Evolutionary conservation across 192 early-diverging fungal genomes (phyloP), one percentile per base, ranked within the genome.

Genomic region (Mortierella alpina): DNA sequence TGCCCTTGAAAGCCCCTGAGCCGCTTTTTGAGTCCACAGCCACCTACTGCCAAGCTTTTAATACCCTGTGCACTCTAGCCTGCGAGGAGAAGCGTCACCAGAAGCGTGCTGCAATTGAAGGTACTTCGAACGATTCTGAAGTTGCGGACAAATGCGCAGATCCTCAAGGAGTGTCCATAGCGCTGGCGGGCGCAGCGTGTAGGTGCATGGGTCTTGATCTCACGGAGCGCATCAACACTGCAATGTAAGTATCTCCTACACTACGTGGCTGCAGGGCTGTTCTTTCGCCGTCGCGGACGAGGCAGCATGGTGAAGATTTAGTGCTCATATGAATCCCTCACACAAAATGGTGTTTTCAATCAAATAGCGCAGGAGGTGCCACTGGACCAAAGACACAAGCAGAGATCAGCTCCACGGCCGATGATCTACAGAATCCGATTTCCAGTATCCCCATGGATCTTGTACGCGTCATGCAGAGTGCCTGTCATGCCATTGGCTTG

Each of bases 141-240:
- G 40, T 10, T 20, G 11, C 58, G 40, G 17, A 7, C 44, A 23
- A 14, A 7, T 68, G 55, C 45, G 45, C 56, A 13, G 22, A 68
- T 31, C 14, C 56, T 2, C 8, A 57, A 5, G 56, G 49, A 14
- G 52, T 7, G 31, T 52, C 59, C 0, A 53, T 71, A 4, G n/a
- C 45, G 12, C n/a, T 31, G 0, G 69, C 69, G 15, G n/a, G 14
- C 8, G 69, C 69, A 12, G 7, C 41, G 4, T 63, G 69, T 23
- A 12, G 46, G 20, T 71, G 69, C 41, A 51, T 45, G 11, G 60
- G 69, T 6, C 14, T 53, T 61, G 60, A 63, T 31, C 47, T 71
- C 39, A 71, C 69, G 8, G 60, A 71, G 39, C 48, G 69, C 9
- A 44, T 71, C 17, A 71, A 71, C 42, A 63, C 63, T 44, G 60